Base-by-base conservation (phyloP, 2,329 filamentous ascomycete species). In the Beauveria sp. region DNA sequence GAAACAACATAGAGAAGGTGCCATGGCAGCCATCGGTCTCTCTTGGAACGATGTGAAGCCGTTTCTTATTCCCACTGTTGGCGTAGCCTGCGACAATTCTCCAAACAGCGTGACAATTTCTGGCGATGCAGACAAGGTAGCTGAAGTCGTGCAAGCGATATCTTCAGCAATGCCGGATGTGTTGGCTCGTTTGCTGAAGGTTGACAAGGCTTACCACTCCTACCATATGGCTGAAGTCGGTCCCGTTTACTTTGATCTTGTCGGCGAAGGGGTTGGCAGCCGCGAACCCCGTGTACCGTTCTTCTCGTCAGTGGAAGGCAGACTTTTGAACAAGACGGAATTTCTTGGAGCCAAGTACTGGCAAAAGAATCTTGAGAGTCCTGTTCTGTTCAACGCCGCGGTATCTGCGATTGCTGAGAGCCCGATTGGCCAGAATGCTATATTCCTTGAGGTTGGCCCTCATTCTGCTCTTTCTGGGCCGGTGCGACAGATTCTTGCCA, bases 61-160 rank as follows among this genome's bases (percentile, higher is more conserved):
- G 20, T 61, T 55, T 20, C 59, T 65, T 28, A 52, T n/a, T 1
- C n/a, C 44, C 5, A 62, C 44, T 3, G 64, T 65, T 10, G 64
- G 62, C 4, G 67, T 76, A 50, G 75, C 71, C 10, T 75, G 71
- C 58, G 61, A 70, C 43, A 76, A 75, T 57, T 71, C 69, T 9
- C 71, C 69, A 0, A 46, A 44, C 0, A 71, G 66, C 47, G 67
- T 74, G 2, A 76, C 74, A 0, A 59, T 75, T 2, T 70, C 68
- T 22, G 73, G 73, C 0, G 69, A 73, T 40, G 57, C 58, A 1
- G 55, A 53, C 1, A 65, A 66, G 40, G 63, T 77, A n/a, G 65
- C 70, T 22, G 51, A 59, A 1, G 51, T 68, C 1, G 56, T 65
- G 41, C 26, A 51, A 34, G 26, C 48, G 52, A 63, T 48, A 28